phyloP scores from a whole-genome alignment of 2,329 filamentous ascomycete species.

The Periglandula ipomoeae region DNA sequence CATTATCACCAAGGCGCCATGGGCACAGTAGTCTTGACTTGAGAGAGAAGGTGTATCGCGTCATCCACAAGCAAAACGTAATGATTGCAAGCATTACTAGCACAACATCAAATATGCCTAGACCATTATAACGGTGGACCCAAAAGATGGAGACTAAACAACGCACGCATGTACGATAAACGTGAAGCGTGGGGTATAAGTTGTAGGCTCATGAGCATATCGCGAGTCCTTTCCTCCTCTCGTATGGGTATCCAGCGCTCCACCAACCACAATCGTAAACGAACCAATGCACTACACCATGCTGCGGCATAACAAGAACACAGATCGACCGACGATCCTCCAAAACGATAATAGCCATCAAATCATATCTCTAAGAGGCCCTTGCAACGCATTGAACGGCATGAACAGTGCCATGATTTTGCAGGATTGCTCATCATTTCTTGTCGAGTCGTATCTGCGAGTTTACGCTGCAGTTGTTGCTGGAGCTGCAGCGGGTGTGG shows the following conservation, averaged over 20 bases:
- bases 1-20: conserved; percentile 36
- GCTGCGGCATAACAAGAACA: conserved; percentile 5
- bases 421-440: background rate
- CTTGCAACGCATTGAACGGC: background rate
- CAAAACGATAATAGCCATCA: conserved; percentile 4
- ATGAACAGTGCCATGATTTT: background rate
- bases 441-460: background rate
- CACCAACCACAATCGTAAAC: conserved; percentile 12
- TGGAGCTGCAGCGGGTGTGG: conserved; percentile 4
- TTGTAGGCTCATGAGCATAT: conserved; percentile 17
- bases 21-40: conserved; percentile 31
- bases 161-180: conserved; percentile 6
- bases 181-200: conserved; percentile 20
- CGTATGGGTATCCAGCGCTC: conserved; percentile 23
- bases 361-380: background rate
- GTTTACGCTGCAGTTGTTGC: conserved; percentile 1
- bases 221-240: conserved; percentile 15
- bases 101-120: conserved; percentile 6
- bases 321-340: conserved; percentile 1
- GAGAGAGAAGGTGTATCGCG: too few species aligned
- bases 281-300: conserved; percentile 6
- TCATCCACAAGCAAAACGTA: background rate
- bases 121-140: conserved; percentile 8
- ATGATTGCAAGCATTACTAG: background rate
- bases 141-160: conserved; percentile 7